A percentile compares a stretch with the other conserved stretches of the same genome.
These are phyloP conservation scores for Penicillium flavigenum DNA, from an alignment of 495 filamentous ascomycete species.

Conservation along the genomic window DNA sequence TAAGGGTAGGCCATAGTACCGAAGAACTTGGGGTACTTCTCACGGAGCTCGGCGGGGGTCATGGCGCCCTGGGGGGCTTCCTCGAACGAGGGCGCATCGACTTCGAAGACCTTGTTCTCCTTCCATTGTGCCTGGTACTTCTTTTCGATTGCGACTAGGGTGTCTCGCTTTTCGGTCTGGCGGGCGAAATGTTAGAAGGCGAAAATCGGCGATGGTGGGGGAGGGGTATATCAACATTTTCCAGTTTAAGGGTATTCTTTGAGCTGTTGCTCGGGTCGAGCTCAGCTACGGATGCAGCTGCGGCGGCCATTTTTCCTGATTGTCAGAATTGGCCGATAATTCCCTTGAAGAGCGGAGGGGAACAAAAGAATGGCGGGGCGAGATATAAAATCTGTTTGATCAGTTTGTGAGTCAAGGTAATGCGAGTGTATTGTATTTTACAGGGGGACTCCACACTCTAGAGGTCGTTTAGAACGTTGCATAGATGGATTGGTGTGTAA, in stretches of 20 bases:
- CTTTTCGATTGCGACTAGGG: conserved; percentile 83
- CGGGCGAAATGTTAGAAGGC: conserved; percentile 15
- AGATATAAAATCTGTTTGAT: conserved; percentile 30
- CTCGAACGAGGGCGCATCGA: conserved; percentile 71
- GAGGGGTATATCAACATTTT: conserved; percentile 56
- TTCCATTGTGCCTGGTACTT: conserved; percentile 89
- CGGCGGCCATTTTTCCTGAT: conserved; percentile 50
- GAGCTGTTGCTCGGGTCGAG: conserved; percentile 60
- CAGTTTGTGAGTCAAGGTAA: conserved; percentile 28
- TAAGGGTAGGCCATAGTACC: conserved; percentile 94
- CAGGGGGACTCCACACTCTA: neutral
- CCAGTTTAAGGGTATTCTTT: conserved; percentile 70
- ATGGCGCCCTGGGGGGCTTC: conserved; percentile 73
- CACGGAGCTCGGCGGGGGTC: conserved; percentile 68
- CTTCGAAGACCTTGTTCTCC: conserved; percentile 74
- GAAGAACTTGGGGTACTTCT: conserved; percentile 86
- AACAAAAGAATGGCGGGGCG: conserved; percentile 37
- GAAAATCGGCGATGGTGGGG: conserved; percentile 27
- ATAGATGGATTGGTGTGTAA: neutral
- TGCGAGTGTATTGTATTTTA: conserved; percentile 17
- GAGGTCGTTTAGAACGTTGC: neutral
- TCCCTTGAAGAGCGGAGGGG: conserved; percentile 21
- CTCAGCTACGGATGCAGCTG: conserved; percentile 54
- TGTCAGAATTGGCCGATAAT: conserved; percentile 15
- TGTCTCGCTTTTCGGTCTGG: conserved; percentile 90